Conservation (phyloP, 2,329 filamentous ascomycete species). For the Neofusicoccum cordaticola region DNA sequence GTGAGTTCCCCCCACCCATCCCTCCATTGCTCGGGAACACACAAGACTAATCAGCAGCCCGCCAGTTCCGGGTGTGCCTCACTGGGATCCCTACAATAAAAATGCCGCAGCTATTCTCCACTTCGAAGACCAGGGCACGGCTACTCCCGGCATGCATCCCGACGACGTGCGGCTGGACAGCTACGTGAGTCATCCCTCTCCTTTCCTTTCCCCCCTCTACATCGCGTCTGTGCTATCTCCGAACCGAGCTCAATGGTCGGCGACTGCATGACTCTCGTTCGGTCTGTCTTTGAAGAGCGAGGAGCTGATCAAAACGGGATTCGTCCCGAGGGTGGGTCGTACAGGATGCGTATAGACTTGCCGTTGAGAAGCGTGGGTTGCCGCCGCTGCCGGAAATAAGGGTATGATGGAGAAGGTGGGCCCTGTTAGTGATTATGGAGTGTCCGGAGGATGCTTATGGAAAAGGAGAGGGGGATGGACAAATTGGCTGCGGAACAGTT, state of each 20-base stretch:
- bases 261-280: too few species aligned
- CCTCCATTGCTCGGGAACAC: too few species aligned
- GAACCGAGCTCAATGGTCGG: neutral
- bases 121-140: neutral
- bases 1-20: neutral
- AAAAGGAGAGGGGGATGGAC: too few species aligned
- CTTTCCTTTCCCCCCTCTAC: too few species aligned
- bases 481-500: too few species aligned
- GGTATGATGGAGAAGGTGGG: neutral
- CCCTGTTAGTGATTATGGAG: too few species aligned
- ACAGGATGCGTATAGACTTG: neutral
- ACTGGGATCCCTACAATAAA: neutral
- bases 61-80: neutral
- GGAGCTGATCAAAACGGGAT: neutral
- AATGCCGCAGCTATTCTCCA: neutral
- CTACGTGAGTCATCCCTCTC: neutral
- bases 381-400: neutral
- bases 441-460: too few species aligned
- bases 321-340: neutral
- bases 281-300: neutral
- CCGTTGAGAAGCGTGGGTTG: neutral
- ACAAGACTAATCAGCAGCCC: neutral
- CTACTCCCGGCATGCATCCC: neutral
- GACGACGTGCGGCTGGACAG: conserved; percentile 8
- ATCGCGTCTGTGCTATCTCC: neutral